Evolutionary conservation across 768 basidiomycete genomes (phyloP).

Genomic region (Scleroderma bovista): DNA sequence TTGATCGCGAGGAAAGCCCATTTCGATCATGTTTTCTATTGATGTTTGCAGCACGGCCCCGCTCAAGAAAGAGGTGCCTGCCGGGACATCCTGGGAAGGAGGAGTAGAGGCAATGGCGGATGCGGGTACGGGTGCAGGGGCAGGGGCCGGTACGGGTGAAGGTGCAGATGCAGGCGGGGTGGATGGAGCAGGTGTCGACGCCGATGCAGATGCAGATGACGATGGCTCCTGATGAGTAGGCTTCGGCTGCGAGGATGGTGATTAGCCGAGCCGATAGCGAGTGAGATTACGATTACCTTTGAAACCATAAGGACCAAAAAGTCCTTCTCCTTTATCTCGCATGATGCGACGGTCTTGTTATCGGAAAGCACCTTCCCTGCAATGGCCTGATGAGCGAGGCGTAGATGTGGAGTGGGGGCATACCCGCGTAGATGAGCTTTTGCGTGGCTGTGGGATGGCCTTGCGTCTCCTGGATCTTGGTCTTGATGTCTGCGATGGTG

Average conservation of each 20-base stretch:
- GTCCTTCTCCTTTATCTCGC: slow-evolving; percentile 96
- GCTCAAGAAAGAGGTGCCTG: slow-evolving; percentile 54
- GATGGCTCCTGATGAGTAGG: slow-evolving; percentile 15
- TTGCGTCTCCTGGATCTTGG: slow-evolving; percentile 73
- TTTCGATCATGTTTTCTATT: slow-evolving; percentile 81
- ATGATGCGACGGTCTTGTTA: slow-evolving; percentile 80
- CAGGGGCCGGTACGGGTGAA: slow-evolving; percentile 30
- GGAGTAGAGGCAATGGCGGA: slow-evolving; percentile 32
- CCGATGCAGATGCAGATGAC: slow-evolving; percentile 28
- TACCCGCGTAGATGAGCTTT: slow-evolving; percentile 95
- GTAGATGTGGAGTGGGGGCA: slow-evolving; percentile 14
- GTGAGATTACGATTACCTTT: slow-evolving; percentile 57
- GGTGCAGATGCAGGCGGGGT: slow-evolving; percentile 26
- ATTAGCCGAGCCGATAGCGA: slow-evolving; percentile 21
- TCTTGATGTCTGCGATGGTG: slow-evolving; percentile 74
- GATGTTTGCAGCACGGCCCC: slow-evolving; percentile 73
- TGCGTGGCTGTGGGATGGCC: slow-evolving; percentile 69
- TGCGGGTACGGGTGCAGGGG: slow-evolving; percentile 31
- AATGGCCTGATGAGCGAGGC: slow-evolving; percentile 1
- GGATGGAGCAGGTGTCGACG: too few relatives aligned
- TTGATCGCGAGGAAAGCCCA: slow-evolving; percentile 89
- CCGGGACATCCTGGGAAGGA: too few relatives aligned
- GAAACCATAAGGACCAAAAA: slow-evolving; percentile 99
- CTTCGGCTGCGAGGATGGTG: slow-evolving; percentile 23
- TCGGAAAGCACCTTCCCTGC: slow-evolving; percentile 89